Percentiles rank a stretch among this genome's conserved stretches.
These are phyloP conservation scores for Cercospora sojina DNA, from an alignment of 2,329 filamentous ascomycete genomes.

Conservation along the genomic window DNA sequence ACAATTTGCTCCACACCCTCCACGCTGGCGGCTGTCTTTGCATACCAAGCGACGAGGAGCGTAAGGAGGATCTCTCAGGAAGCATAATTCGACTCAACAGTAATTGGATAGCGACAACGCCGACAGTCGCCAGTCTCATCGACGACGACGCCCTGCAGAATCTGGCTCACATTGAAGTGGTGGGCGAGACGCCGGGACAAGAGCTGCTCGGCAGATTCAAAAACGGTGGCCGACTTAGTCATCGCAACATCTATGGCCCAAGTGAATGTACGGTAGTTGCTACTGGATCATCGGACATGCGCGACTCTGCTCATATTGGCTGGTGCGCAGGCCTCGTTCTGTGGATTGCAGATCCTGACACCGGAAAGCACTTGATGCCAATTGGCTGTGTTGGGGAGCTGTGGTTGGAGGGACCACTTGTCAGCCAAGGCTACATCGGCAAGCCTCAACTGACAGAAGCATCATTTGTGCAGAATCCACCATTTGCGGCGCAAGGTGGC, in stretches of 20 bases:
- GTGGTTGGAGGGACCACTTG: constrained; percentile 47
- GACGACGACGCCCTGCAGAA: constrained; percentile 5
- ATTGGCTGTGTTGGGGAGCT: constrained; percentile 42
- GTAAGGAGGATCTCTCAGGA: neutral
- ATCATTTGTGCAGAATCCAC: neutral
- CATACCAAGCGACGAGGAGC: neutral
- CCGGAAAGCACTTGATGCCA: neutral
- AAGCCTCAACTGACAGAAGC: constrained; percentile 8
- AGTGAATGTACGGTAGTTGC: constrained; percentile 6
- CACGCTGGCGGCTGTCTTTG: constrained; percentile 1
- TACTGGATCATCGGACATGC: neutral
- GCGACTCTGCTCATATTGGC: neutral
- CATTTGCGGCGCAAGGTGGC: constrained; percentile 39
- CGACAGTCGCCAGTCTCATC: neutral
- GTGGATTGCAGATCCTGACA: neutral
- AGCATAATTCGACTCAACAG: neutral
- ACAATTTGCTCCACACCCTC: neutral
- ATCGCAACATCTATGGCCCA: constrained; percentile 8
- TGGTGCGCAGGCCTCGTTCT: neutral
- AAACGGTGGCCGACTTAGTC: neutral
- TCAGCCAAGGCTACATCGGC: constrained; percentile 47
- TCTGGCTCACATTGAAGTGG: neutral
- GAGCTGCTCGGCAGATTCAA: neutral
- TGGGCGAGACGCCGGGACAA: neutral
- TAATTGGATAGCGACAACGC: neutral